phyloP scores from a whole-genome alignment of 176 grass and related monocot genomes.

The Oryza meridionalis region DNA sequence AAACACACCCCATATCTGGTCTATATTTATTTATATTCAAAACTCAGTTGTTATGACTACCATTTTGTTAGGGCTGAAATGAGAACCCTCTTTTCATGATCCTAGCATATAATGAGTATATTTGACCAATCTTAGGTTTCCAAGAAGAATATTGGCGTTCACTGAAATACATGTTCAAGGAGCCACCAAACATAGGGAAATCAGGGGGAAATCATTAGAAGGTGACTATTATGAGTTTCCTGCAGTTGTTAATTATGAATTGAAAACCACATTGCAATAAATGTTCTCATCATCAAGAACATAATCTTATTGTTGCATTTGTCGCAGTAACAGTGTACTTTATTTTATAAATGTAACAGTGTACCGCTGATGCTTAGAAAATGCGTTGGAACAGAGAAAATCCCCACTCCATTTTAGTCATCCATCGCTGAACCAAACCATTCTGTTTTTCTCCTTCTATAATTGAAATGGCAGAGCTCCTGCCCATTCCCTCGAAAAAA shows the following conservation, averaged over 20 bases:
- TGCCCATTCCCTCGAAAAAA: no score
- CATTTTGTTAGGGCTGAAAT: background rate
- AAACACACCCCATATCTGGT: no score
- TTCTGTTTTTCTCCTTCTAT: no score
- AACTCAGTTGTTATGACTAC: background rate
- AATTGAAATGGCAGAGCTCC: no score
- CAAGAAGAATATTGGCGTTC: background rate
- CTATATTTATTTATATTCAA: background rate
- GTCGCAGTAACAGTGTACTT: background rate
- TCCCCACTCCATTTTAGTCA: background rate
- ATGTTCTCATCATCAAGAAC: background rate
- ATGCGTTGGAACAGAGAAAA: background rate
- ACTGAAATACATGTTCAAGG: background rate
- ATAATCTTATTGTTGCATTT: background rate
- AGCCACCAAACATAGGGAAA: background rate
- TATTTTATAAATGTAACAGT: background rate
- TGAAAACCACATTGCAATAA: background rate
- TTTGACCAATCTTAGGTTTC: background rate
- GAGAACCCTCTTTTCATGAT: background rate
- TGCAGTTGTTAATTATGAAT: background rate
- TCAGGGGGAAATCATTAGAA: background rate
- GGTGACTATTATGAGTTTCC: conserved; percentile 2
- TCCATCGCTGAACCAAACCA: background rate
- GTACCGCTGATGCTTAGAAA: background rate
- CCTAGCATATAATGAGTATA: background rate